Conservation (phyloP, 2,329 filamentous ascomycete species). For the Colletotrichum sidae region DNA sequence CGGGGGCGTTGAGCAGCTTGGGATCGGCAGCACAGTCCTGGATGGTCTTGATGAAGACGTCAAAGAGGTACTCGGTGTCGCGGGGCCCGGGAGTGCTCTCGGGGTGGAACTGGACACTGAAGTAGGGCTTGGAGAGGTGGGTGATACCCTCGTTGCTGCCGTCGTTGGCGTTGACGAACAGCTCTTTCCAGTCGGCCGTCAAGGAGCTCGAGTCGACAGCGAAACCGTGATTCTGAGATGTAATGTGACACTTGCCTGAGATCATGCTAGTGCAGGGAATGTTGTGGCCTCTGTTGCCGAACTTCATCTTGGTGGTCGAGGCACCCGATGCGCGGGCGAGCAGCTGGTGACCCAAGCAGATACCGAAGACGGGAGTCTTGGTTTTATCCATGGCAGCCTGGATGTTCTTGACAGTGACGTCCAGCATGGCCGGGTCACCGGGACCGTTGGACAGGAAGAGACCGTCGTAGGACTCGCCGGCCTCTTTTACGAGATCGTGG, state of each 20-base stretch:
- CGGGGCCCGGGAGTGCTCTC: constrained; percentile 95
- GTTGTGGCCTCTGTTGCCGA: constrained; percentile 98
- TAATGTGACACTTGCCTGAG: constrained; percentile 97
- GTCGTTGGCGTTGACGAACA: constrained; percentile 98
- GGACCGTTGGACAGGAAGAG: constrained; percentile 98
- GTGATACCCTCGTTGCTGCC: constrained; percentile 98
- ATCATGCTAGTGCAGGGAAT: constrained; percentile 97
- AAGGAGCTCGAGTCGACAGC: constrained; percentile 87
- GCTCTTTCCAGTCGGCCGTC: constrained; percentile 85
- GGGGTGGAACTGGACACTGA: constrained; percentile 99
- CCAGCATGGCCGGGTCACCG: constrained; percentile 90
- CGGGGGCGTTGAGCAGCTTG: constrained; percentile 76
- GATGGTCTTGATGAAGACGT: constrained; percentile 93
- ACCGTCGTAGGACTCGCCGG: constrained; percentile 89
- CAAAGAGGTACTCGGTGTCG: constrained; percentile 96
- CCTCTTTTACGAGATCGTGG: constrained; percentile 84
- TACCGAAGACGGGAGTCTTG: constrained; percentile 91
- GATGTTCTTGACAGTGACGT: constrained; percentile 83
- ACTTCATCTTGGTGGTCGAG: constrained; percentile 95
- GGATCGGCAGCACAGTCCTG: constrained; percentile 75
- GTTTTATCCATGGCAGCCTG: constrained; percentile 80
- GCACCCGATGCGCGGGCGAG: constrained; percentile 90
- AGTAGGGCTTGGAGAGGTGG: constrained; percentile 86
- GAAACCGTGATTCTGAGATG: constrained; percentile 97
- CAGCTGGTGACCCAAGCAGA: constrained; percentile 94